Conservation (phyloP, 345 rosid genomes). For the Gossypium arboreum region DNA sequence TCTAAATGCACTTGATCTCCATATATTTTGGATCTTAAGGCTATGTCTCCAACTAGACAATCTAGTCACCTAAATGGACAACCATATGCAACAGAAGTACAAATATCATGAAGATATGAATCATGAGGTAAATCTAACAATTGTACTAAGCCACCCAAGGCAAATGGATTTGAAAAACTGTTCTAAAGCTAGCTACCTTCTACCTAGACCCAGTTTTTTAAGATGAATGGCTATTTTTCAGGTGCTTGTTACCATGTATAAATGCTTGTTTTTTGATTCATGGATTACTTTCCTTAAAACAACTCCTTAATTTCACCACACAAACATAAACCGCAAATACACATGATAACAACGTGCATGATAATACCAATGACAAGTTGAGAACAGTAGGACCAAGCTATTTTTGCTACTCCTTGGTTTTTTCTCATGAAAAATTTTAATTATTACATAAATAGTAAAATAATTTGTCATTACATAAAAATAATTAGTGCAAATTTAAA, state of each 20-base stretch:
- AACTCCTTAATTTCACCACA: not conserved
- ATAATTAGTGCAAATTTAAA: too few relatives aligned
- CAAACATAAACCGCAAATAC: not conserved
- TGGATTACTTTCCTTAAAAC: too few relatives aligned
- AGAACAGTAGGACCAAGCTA: not conserved
- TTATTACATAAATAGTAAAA: too few relatives aligned
- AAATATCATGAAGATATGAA: too few relatives aligned
- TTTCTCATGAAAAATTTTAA: too few relatives aligned
- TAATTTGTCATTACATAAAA: too few relatives aligned
- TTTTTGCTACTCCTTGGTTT: not conserved
- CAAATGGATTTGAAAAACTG: not conserved
- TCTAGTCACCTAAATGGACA: not conserved
- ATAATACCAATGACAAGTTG: not conserved
- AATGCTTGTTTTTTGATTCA: not conserved
- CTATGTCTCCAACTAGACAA: not conserved
- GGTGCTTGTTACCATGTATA: not conserved
- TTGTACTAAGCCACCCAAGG: not conserved
- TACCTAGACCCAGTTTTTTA: not conserved
- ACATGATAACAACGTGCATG: not conserved
- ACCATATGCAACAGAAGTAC: not conserved
- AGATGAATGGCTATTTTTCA: not conserved
- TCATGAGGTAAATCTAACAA: not conserved
- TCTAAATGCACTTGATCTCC: not conserved
- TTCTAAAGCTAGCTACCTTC: not conserved
- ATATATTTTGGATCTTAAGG: not conserved